phyloP scores from a whole-genome alignment of 805 yeast species.

The Millerozyma miso region DNA sequence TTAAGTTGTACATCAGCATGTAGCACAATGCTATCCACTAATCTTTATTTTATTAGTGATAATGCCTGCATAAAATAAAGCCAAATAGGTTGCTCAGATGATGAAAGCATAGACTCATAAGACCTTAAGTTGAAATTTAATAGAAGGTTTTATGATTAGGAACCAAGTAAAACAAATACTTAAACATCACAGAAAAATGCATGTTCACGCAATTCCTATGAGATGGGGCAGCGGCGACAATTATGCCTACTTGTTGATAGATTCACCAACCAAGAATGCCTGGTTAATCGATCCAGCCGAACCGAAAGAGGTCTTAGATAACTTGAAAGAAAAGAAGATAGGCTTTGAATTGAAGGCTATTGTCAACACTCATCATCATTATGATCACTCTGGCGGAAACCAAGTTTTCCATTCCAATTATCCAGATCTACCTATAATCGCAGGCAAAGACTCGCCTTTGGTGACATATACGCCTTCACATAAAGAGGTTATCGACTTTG shows the following conservation, averaged over 20 bases:
- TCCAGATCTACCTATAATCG: conserved; percentile 62
- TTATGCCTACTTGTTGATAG: conserved; percentile 77
- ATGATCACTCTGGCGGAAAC: conserved; percentile 93
- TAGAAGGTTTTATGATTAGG: neutral
- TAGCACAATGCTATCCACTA: neutral
- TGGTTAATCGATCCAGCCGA: conserved; percentile 94
- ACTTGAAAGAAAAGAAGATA: conserved; percentile 40
- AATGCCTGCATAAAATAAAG: neutral
- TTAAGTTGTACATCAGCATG: neutral
- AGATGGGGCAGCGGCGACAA: conserved; percentile 94
- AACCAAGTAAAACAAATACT: neutral
- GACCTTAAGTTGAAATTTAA: neutral
- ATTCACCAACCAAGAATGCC: conserved; percentile 59
- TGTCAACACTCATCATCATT: conserved; percentile 95
- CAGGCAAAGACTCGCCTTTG: conserved; percentile 75
- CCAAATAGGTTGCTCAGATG: neutral
- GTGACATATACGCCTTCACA: conserved; percentile 71
- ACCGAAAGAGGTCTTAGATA: conserved; percentile 56
- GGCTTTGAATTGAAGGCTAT: conserved; percentile 61
- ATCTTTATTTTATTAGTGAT: neutral
- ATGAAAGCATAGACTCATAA: neutral
- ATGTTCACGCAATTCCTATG: conserved; percentile 78
- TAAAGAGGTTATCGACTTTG: conserved; percentile 57
- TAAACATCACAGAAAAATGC: conserved; percentile 55
- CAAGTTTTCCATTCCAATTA: conserved; percentile 35